phyloP scores from a whole-genome alignment of 2,329 filamentous ascomycete species.

The Seiridium unicorne region DNA sequence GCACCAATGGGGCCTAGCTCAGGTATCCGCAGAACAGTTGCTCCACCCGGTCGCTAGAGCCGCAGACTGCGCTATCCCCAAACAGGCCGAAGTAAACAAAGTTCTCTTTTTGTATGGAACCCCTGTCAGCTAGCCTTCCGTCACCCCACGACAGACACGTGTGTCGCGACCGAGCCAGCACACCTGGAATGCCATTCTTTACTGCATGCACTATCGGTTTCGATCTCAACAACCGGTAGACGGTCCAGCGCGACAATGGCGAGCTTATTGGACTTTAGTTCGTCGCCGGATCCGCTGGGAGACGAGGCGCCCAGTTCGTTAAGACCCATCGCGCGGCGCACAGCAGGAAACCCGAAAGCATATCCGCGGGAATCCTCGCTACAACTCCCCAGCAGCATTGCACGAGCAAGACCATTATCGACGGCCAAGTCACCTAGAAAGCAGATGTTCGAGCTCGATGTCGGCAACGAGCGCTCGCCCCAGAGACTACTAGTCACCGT shows the following conservation, averaged over 20 bases:
- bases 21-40: not conserved
- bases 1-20: slow-evolving; percentile 2
- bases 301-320: slow-evolving; percentile 23
- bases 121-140: slow-evolving; percentile 8
- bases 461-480: slow-evolving; percentile 47
- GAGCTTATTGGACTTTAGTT: slow-evolving; percentile 26
- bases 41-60: not conserved
- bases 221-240: not conserved
- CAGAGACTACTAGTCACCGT: slow-evolving; percentile 55
- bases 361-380: slow-evolving; percentile 32
- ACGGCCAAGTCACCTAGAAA: slow-evolving; percentile 47
- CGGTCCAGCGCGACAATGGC: slow-evolving; percentile 15
- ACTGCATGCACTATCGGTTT: not conserved
- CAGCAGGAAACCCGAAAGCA: slow-evolving; percentile 14
- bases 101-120: slow-evolving; percentile 20
- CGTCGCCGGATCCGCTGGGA: slow-evolving; percentile 33
- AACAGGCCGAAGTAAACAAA: slow-evolving; percentile 27
- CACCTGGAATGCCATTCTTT: not conserved
- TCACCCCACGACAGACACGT: slow-evolving; percentile 1
- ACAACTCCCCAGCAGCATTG: slow-evolving; percentile 44
- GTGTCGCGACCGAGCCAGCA: not conserved
- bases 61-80: not conserved
- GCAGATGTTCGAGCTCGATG: slow-evolving; percentile 56
- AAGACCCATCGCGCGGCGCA: slow-evolving; percentile 21
- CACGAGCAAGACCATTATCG: slow-evolving; percentile 31